phyloP scores from a whole-genome alignment of 2,329 filamentous ascomycete species.

The Microcyclospora pomicola region DNA sequence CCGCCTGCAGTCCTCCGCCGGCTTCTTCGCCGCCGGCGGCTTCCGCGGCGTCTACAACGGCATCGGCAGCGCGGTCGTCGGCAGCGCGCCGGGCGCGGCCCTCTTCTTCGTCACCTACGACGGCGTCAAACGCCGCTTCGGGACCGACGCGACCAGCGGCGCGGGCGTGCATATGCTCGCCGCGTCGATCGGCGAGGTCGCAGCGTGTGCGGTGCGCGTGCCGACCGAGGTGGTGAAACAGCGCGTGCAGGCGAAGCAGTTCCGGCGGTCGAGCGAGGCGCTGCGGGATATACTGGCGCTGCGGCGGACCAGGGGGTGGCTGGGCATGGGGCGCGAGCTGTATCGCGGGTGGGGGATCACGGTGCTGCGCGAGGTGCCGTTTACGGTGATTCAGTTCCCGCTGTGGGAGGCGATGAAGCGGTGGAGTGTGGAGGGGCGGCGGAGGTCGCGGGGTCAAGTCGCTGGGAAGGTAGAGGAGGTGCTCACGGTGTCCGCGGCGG shows the following conservation, averaged over 20 bases:
- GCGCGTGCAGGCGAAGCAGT: slow-evolving; percentile 76
- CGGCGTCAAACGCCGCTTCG: slow-evolving; percentile 13
- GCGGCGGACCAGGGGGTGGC: slow-evolving; percentile 26
- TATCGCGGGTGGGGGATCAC: slow-evolving; percentile 90
- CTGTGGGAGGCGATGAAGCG: slow-evolving; percentile 89
- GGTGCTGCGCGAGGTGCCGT: slow-evolving; percentile 88
- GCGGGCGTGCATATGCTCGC: slow-evolving; percentile 60
- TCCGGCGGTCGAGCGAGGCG: slow-evolving; percentile 54
- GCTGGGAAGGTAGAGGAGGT: slow-evolving; percentile 10
- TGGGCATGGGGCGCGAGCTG: slow-evolving; percentile 62
- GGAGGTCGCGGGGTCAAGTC: slow-evolving; percentile 1
- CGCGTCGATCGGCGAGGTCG: slow-evolving; percentile 74
- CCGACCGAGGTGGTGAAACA: slow-evolving; percentile 97
- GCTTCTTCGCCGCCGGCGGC: slow-evolving; percentile 72
- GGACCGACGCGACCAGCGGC: slow-evolving; percentile 8
- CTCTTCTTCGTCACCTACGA: slow-evolving; percentile 61
- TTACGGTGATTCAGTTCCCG: slow-evolving; percentile 93
- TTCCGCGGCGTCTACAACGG: slow-evolving; percentile 88
- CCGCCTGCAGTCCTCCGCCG: slow-evolving; percentile 68
- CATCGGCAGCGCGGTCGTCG: slow-evolving; percentile 76
- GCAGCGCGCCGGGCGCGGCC: slow-evolving; percentile 83
- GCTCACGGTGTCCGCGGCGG: slow-evolving; percentile 50
- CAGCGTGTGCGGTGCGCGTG: slow-evolving; percentile 81
- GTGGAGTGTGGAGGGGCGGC: slow-evolving; percentile 38
- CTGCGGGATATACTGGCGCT: slow-evolving; percentile 51